Conservation (phyloP, 768 basidiomycete species). For the Sporobolomyces phaffii region DNA sequence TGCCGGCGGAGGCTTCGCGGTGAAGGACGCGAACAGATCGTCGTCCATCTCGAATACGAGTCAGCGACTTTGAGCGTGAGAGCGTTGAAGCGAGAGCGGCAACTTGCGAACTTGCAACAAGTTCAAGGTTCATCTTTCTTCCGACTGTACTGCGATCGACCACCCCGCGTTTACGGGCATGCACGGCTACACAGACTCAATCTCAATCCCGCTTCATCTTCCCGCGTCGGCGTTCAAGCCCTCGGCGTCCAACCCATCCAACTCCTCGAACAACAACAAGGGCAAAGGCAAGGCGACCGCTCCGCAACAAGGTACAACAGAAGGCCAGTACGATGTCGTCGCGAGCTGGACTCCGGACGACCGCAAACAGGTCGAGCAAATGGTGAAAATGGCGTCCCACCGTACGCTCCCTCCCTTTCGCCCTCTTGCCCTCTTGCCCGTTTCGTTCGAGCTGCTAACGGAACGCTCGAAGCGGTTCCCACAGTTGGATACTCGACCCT, state of each 20-base stretch:
- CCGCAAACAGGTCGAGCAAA: slow-evolving; percentile 1
- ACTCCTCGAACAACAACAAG: background rate
- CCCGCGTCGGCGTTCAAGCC: slow-evolving; percentile 2
- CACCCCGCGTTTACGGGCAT: background rate
- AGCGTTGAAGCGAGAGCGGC: too few relatives aligned
- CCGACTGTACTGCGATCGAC: too few relatives aligned
- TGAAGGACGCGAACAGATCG: slow-evolving; percentile 30
- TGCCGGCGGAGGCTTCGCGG: slow-evolving; percentile 11
- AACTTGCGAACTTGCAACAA: too few relatives aligned
- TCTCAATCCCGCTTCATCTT: slow-evolving; percentile 32
- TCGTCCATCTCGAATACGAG: slow-evolving; percentile 14
- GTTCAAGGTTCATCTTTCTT: too few relatives aligned
- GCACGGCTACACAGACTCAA: slow-evolving; percentile 35
- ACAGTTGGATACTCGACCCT: slow-evolving; percentile 81
- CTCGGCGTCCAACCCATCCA: background rate
- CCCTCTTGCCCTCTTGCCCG: background rate
- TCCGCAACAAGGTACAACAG: background rate
- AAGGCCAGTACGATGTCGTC: slow-evolving; percentile 25
- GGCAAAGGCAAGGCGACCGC: slow-evolving; percentile 23
- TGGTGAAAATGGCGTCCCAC: slow-evolving; percentile 25
- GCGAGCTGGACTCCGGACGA: slow-evolving; percentile 24
- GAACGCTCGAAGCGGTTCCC: background rate
- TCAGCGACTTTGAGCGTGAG: background rate
- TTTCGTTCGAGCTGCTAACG: too few relatives aligned
- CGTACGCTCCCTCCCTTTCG: background rate